Evolutionary conservation across 768 basidiomycete species (phyloP).

Genomic region (Tylopilus balloui): DNA sequence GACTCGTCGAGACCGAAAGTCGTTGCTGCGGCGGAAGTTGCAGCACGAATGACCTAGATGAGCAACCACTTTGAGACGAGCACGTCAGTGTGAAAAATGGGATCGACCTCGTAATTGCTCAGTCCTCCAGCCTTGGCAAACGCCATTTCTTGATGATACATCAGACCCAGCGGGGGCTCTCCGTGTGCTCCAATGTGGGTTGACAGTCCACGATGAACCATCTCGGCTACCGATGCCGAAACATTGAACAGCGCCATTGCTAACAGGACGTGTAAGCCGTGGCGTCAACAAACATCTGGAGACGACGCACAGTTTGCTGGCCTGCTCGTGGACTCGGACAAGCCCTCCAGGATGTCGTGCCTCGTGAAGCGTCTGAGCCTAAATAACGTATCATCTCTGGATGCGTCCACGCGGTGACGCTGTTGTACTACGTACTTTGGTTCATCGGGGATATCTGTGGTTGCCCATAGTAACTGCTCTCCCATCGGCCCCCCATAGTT

Average conservation of each 20-base stretch:
- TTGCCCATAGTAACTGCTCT: conserved; percentile 67
- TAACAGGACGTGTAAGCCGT: conserved; percentile 20
- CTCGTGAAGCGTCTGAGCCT: conserved; percentile 62
- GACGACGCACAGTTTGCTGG: conserved; percentile 50
- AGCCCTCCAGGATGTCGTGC: conserved; percentile 57
- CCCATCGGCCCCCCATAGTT: conserved; percentile 72
- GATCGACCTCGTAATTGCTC: conserved; percentile 60
- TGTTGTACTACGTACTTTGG: conserved; percentile 45
- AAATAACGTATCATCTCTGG: not conserved
- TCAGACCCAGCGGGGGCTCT: conserved; percentile 65
- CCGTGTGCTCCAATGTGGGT: conserved; percentile 74
- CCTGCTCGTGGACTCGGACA: conserved; percentile 58
- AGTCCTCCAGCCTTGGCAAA: conserved; percentile 62
- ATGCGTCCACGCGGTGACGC: not conserved
- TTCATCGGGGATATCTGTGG: conserved; percentile 59
- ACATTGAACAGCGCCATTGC: conserved; percentile 67
- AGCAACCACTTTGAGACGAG: not conserved
- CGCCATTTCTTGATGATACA: conserved; percentile 73
- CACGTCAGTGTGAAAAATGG: not conserved
- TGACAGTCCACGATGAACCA: conserved; percentile 59
- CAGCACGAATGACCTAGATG: conserved; percentile 58
- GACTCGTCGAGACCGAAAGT: conserved; percentile 61
- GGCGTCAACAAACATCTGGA: not conserved
- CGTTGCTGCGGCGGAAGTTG: conserved; percentile 59
- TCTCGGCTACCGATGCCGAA: conserved; percentile 60